Evolutionary conservation across 2,329 filamentous ascomycete species (phyloP).

Genomic region (Furcasterigmium furcatum): DNA sequence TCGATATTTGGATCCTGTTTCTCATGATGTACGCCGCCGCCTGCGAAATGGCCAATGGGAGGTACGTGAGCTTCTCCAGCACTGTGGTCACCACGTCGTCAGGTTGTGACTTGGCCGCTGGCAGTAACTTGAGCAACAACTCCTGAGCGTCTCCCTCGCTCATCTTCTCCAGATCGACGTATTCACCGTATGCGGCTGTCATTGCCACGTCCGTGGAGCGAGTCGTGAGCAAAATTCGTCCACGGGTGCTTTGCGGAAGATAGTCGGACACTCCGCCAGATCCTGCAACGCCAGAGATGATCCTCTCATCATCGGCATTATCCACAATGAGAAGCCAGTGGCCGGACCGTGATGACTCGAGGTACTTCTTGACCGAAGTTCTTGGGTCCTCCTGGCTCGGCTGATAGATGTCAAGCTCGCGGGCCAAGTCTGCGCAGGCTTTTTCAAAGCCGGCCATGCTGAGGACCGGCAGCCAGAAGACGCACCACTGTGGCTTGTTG

Average conservation of each 20-base stretch:
- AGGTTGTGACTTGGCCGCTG: constrained; percentile 7
- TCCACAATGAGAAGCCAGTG: constrained; percentile 33
- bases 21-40: constrained; percentile 32
- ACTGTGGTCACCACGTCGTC: constrained; percentile 5
- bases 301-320: constrained; percentile 32
- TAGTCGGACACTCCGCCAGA: too few species aligned
- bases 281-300: too few species aligned
- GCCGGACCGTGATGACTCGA: constrained; percentile 8
- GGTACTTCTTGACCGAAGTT: constrained; percentile 11
- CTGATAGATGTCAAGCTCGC: constrained; percentile 26
- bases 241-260: too few species aligned
- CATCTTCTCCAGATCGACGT: constrained; percentile 25
- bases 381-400: constrained; percentile 39
- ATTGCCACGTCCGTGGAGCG: constrained; percentile 23
- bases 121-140: constrained; percentile 19
- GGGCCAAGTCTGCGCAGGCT: constrained; percentile 26
- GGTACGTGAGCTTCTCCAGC: constrained; percentile 26
- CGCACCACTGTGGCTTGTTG: constrained; percentile 23
- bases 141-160: constrained; percentile 17
- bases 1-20: constrained; percentile 14
- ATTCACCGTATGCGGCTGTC: constrained; percentile 16
- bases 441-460: constrained; percentile 27
- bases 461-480: constrained; percentile 36
- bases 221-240: constrained; percentile 28
- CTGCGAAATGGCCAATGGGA: constrained; percentile 37